A percentile compares a stretch with the other conserved stretches of the same genome.
These are phyloP conservation scores for Crithidia mellificae DNA, from an alignment of 208 protist species.

Conservation along the genomic window DNA sequence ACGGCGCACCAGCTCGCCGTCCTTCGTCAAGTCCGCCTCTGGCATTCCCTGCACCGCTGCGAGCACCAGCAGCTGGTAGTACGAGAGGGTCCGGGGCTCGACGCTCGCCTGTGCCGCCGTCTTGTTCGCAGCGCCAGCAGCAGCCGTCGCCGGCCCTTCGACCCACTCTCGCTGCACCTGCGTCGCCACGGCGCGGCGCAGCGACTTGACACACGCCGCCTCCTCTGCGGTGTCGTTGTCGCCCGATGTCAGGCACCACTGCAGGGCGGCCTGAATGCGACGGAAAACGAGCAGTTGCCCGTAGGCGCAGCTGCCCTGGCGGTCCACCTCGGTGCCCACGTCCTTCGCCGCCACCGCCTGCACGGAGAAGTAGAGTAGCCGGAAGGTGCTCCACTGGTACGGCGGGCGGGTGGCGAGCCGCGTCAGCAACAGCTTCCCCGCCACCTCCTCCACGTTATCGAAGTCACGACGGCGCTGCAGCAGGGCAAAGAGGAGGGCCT, in stretches of 20 bases:
- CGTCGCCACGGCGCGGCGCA: slow-evolving; percentile 10
- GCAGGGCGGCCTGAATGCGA: slow-evolving; percentile 39
- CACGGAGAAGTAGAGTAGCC: slow-evolving; percentile 37
- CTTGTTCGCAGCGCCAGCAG: not conserved
- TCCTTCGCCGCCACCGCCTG: not conserved
- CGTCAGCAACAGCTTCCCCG: slow-evolving; percentile 39
- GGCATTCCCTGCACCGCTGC: slow-evolving; percentile 75
- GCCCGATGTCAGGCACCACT: slow-evolving; percentile 32
- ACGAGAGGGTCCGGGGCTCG: slow-evolving; percentile 43
- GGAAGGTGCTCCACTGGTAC: slow-evolving; percentile 47
- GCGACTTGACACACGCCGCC: slow-evolving; percentile 3
- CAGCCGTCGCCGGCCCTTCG: not conserved
- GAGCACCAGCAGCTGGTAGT: slow-evolving; percentile 67
- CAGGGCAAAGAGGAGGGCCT: slow-evolving; percentile 37
- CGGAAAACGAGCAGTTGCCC: slow-evolving; percentile 50
- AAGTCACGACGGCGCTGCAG: slow-evolving; percentile 50
- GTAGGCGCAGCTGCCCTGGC: slow-evolving; percentile 34
- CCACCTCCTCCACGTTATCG: slow-evolving; percentile 51
- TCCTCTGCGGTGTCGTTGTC: slow-evolving; percentile 16
- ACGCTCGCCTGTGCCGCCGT: not conserved
- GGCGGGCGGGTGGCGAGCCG: slow-evolving; percentile 54
- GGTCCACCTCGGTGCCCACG: slow-evolving; percentile 1
- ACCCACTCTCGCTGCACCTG: slow-evolving; percentile 15
- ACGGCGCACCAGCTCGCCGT: slow-evolving; percentile 49
- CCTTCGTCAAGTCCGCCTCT: slow-evolving; percentile 52